Evolutionary conservation across 805 yeast genomes (phyloP), one percentile per base, ranked within the genome.

Genomic region (Martiniozyma abietophila): DNA sequence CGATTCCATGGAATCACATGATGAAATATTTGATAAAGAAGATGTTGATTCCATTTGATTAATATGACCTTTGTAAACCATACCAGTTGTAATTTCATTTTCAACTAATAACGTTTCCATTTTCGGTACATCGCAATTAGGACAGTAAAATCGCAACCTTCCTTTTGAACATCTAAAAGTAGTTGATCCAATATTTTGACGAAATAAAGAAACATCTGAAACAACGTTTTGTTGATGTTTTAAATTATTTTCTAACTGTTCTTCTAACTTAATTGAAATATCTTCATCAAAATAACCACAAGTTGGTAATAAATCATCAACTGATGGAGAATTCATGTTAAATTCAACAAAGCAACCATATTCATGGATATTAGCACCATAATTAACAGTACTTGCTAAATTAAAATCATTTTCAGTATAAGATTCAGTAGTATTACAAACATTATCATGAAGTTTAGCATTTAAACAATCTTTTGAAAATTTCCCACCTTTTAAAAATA

Each of bases 311-410:
- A 32, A 19, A 10, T 40, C 31, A 24, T 25, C 30, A 17, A 30
- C 18, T n/a, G 39, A 31, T 17, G 36, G 19, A 11, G 41, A 69
- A 12, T 54, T 46, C 17, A 76, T 41, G 25, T 58, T 61, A 46
- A 82, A 79, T 44, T 79, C 85, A 27, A 75, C 74, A 40, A 62
- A 62, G 28, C 76, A 62, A 15, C 76, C 80, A n/a, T 54, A 53
- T 16, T 35, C 33, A 2, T 28, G 32, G n/a, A 18, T 49, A 30
- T 34, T 36, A 11, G 51, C 18, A 18, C 38, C 36, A 16, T 43
- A 44, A 7, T 59, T 49, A 29, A 62, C 63, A 15, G 52, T 46
- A 38, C 51, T 50, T 9, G 66, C 68, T 35, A 62, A 33, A 27
- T 48, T 44, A 32, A 60, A 44, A 40, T 61, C 51, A 31, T 49